Percentiles rank a stretch among this genome's conserved stretches.
Evolutionary conservation across 192 early-diverging fungal genomes (phyloP).

Genomic region (Coemansia sp.): DNA sequence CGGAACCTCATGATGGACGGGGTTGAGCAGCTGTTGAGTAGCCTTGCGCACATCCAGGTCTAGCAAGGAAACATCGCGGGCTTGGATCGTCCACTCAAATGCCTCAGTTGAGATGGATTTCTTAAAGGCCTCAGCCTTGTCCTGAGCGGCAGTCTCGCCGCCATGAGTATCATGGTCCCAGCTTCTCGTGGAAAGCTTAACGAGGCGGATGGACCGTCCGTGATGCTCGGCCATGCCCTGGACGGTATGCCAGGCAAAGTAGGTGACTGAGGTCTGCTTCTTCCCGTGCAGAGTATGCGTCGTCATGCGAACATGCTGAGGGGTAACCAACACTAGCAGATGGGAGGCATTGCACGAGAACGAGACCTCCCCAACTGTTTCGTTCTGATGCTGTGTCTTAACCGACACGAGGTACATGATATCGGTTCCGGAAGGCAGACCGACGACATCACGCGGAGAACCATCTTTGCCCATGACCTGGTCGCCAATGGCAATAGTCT

Average conservation of each 20-base stretch:
- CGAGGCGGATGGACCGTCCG: not conserved
- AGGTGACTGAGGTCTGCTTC: slow-evolving; percentile 19
- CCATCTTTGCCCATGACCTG: slow-evolving; percentile 47
- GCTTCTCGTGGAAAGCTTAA: not conserved
- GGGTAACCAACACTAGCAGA: slow-evolving; percentile 35
- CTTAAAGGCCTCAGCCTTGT: not conserved
- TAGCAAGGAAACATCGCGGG: slow-evolving; percentile 39
- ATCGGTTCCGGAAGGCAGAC: slow-evolving; percentile 44
- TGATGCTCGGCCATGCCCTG: not conserved
- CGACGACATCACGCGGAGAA: slow-evolving; percentile 40
- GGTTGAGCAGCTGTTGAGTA: slow-evolving; percentile 29
- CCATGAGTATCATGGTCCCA: not conserved
- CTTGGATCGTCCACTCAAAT: slow-evolving; percentile 41
- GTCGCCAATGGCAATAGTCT: slow-evolving; percentile 35
- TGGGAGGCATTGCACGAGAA: slow-evolving; percentile 48
- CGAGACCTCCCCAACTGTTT: slow-evolving; percentile 6
- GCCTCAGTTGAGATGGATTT: slow-evolving; percentile 7
- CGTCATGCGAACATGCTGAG: slow-evolving; percentile 15
- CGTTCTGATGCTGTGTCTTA: not conserved
- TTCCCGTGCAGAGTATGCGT: slow-evolving; percentile 4
- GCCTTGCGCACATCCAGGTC: slow-evolving; percentile 18
- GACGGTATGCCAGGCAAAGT: slow-evolving; percentile 20
- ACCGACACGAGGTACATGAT: slow-evolving; percentile 41
- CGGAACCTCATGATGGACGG: slow-evolving; percentile 26
- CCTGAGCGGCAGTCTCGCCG: not conserved